Base-by-base conservation (phyloP, 495 filamentous ascomycete species). In the Tetracladium setigerum region DNA sequence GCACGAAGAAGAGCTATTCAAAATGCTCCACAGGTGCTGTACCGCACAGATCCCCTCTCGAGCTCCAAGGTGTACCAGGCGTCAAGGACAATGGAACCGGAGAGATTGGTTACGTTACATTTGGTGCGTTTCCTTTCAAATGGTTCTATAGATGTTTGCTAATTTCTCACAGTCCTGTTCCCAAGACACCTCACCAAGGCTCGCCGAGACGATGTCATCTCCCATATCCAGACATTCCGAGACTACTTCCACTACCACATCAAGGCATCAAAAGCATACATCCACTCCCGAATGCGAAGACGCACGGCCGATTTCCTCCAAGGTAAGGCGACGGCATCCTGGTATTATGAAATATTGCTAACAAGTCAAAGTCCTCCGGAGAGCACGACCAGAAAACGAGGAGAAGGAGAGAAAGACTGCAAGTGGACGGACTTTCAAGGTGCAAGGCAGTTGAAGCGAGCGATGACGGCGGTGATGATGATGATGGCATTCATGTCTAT, bases 191-290 rank as follows among this genome's bases (percentile, higher is more conserved):
- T 99, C 47, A 94, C 89, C 4, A 79, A 77, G 2, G 89, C 95
- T 66, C 78, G 87, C 58, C 82, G 92, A 67, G 83, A 87, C 38
- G 91, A 96, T 49, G 91, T 87, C 62, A 97, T 99, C 57, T 95
- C 89, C 32, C 92, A 99, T 60, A 95, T 99, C 56, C 94, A 99
- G 68, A 99, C 91, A 14, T 99, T 99, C 86, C 86, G 92, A 49
- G 94, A 97, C 59, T 97, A 99, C 65, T 99, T 99, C 76, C 92
- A 99, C 65, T 99, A 99, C 65, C 92, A 99, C 67, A 99, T 99
- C 72, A 99, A 99, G 69, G 92, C 92, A 22, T 95, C 91, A 38
- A 97, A 88, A 81, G 92, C 94, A 37, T 98, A 95, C 64, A 97
- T 99, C 56, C 92, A 99, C 73, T 91, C 89, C 11, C 79, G 92